Evolutionary conservation across 1,284 basidiomycete species (phyloP).

Genomic region (Puccinia brachypodii): DNA sequence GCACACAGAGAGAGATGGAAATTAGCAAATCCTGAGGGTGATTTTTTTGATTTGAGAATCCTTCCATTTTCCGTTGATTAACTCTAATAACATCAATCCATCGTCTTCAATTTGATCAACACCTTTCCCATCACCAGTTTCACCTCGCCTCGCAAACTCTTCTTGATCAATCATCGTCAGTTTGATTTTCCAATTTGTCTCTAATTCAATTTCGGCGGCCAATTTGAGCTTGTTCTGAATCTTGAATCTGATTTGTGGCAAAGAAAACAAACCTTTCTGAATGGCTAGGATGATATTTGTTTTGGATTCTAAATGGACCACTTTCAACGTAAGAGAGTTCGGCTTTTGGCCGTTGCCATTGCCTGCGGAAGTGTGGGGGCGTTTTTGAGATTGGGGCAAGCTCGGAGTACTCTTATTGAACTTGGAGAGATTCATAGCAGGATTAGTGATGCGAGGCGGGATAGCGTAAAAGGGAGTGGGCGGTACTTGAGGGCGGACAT

Average conservation of each 20-base stretch:
- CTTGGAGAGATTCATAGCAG: not conserved
- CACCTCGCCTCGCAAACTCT: not conserved
- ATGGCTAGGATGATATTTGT: slow-evolving; percentile 32
- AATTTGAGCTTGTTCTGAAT: slow-evolving; percentile 24
- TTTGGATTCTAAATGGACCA: slow-evolving; percentile 22
- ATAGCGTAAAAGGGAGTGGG: slow-evolving; percentile 28
- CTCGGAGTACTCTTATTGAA: not conserved
- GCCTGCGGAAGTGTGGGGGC: slow-evolving; percentile 27
- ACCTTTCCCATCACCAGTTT: not conserved
- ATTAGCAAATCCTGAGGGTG: not conserved
- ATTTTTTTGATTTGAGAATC: slow-evolving; percentile 25
- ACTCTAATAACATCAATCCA: slow-evolving; percentile 8
- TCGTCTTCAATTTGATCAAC: not conserved
- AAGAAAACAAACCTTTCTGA: slow-evolving; percentile 17
- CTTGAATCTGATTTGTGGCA: slow-evolving; percentile 14
- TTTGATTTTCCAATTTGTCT: not conserved
- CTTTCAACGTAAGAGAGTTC: slow-evolving; percentile 16
- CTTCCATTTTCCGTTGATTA: not conserved
- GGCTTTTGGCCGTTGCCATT: not conserved
- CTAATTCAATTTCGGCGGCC: slow-evolving; percentile 8
- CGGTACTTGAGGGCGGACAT: not conserved
- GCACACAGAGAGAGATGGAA: not conserved
- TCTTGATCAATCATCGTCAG: slow-evolving; percentile 30
- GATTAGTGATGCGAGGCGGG: slow-evolving; percentile 17
- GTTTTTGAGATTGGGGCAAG: not conserved